Evolutionary conservation across 2,329 filamentous ascomycete genomes (phyloP), one percentile per base, ranked within the genome.

Genomic region (Blastomyces parvus): DNA sequence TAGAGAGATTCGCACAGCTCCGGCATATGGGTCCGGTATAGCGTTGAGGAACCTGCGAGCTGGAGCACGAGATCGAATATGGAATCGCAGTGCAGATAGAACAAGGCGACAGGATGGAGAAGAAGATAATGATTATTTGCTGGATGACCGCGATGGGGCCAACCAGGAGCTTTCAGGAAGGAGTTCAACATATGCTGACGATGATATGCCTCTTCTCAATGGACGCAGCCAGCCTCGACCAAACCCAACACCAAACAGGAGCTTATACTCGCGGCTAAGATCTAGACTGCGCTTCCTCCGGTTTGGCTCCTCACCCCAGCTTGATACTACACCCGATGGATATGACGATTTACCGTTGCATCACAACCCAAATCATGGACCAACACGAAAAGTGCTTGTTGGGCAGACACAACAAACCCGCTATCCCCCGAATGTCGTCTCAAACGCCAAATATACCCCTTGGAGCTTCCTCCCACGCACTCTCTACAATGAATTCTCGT

Each of bases 401-500:
- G 93, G 91, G 64, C 86, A 88, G 58, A 73, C 79, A 38, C 92
- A 96, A 72, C 75, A 85, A 36, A 81, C 86, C 59, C 86, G 88
- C 68, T 97, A 93, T 74, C 93, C 94, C 11, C 86, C 89, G 9
- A 99, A 99, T 75, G 84, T 91, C 63, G 85, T 99, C 59, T 97
- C 93, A 44, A 97, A 99, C 74, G 93, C 94, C 62, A 99, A 97
- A 81, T 99, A 99, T 76, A 97, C 93, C 38, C 86, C 92, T 0
- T 88, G 92, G 80, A 96, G 89, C 61, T 99, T 99, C 76, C 83
- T 99, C 17, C 95, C 95, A 2, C 83, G 93, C 61, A 99, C 94
- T 0, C 81, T 99, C 27, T 99, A 97, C 78, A 97, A 97, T 78
- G 94, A 99, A 74, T 99, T 99, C 74, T 97, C 93, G 64, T 99